Evolutionary conservation across 1,284 basidiomycete genomes (phyloP).

Genomic region (Chondrostereum purpureum): DNA sequence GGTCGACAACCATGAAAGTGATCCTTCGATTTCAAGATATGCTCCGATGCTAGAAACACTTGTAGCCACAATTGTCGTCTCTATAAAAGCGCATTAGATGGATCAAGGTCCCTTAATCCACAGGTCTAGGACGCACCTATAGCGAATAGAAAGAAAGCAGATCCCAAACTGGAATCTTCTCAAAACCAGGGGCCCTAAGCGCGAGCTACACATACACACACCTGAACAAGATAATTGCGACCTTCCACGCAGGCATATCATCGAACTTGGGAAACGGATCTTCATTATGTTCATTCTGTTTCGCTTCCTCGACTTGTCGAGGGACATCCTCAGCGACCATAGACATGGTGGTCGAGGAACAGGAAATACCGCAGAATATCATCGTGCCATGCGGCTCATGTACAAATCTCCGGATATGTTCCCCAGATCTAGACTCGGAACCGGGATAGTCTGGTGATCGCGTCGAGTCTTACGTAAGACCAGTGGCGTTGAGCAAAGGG

Average conservation of each 20-base stretch:
- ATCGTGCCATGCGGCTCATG: too few species aligned
- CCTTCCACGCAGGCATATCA: conserved; percentile 15
- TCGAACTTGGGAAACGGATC: conserved; percentile 17
- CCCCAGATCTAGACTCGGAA: too few species aligned
- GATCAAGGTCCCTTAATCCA: background rate
- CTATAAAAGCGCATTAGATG: conserved; percentile 12
- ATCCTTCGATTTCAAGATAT: conserved; percentile 22
- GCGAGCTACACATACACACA: background rate
- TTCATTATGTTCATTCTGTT: background rate
- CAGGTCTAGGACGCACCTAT: conserved; percentile 19
- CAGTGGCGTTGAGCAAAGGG: too few species aligned
- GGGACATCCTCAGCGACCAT: too few species aligned
- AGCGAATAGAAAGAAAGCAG: conserved; percentile 25
- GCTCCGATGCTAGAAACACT: conserved; percentile 24
- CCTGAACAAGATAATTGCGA: conserved; percentile 18
- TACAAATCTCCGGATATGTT: too few species aligned
- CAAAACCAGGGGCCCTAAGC: background rate
- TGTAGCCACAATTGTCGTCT: conserved; percentile 27
- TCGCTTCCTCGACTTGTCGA: background rate
- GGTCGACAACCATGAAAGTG: conserved; percentile 27
- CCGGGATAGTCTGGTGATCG: too few species aligned
- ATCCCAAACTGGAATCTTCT: conserved; percentile 19
- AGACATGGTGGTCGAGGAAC: too few species aligned
- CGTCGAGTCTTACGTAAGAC: too few species aligned
- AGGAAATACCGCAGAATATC: too few species aligned